Conservation (phyloP, 2,329 filamentous ascomycete genomes). For the Sphaerulina vaccinii region DNA sequence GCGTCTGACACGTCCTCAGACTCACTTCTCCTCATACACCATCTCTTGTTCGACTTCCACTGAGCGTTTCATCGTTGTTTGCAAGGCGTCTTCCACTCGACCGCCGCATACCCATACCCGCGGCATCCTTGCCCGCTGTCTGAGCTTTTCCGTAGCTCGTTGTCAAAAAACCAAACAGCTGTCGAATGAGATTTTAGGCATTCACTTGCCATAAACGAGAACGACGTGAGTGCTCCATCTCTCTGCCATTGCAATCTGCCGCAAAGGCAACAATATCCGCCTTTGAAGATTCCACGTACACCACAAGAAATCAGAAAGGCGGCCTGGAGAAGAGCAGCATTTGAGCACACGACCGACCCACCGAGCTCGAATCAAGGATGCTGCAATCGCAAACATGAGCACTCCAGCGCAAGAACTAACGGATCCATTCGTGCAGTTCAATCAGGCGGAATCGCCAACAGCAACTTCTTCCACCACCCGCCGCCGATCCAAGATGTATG, state of each 20-base stretch:
- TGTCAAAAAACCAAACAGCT: conserved; percentile 10
- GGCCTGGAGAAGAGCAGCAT: not conserved
- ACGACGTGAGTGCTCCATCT: conserved; percentile 19
- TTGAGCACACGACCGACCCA: not conserved
- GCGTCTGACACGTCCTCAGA: not conserved
- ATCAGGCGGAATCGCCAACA: conserved; percentile 19
- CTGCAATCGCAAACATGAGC: conserved; percentile 19
- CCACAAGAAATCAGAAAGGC: not conserved
- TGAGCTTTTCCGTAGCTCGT: conserved; percentile 11
- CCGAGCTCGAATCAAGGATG: not conserved
- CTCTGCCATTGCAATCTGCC: not conserved
- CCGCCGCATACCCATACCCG: conserved; percentile 4
- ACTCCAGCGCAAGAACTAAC: conserved; percentile 29
- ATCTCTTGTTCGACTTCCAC: conserved; percentile 1
- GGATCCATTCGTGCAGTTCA: conserved; percentile 21
- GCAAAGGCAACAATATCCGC: conserved; percentile 1
- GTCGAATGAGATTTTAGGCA: conserved; percentile 21
- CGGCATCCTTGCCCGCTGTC: conserved; percentile 9
- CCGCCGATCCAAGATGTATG: conserved; percentile 28
- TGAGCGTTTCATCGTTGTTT: not conserved
- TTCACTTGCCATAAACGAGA: conserved; percentile 10
- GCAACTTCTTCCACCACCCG: conserved; percentile 12
- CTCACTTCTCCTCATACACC: not conserved
- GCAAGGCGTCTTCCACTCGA: not conserved
- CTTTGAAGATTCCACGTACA: not conserved